A percentile compares a stretch with the other conserved stretches of the same genome.
Conservation (phyloP, 2,329 filamentous ascomycete genomes). For the Sporothrix schenckii region DNA sequence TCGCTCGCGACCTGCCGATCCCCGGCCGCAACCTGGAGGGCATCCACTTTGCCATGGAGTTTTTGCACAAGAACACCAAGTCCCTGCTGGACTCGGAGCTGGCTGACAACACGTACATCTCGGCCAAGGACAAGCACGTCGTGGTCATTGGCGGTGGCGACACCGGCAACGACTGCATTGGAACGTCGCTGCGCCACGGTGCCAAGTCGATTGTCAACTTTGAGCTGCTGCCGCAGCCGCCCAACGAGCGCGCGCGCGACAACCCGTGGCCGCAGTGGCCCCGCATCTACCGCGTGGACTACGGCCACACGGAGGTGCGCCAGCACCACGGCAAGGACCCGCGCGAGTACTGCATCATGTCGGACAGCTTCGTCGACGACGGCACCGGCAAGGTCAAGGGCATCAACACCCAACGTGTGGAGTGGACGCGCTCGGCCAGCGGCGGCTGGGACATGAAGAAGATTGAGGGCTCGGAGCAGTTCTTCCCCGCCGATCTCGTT, state of each 20-base stretch:
- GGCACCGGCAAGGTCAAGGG: slow-evolving; percentile 86
- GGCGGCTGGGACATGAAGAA: slow-evolving; percentile 99
- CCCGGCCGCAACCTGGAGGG: slow-evolving; percentile 85
- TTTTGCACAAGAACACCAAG: slow-evolving; percentile 97
- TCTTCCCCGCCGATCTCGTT: slow-evolving; percentile 94
- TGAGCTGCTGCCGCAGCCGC: slow-evolving; percentile 89
- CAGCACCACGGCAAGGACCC: slow-evolving; percentile 96
- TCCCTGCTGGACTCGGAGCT: slow-evolving; percentile 91
- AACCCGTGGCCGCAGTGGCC: slow-evolving; percentile 99
- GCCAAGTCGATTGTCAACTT: slow-evolving; percentile 97
- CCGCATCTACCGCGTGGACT: slow-evolving; percentile 96
- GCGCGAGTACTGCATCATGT: slow-evolving; percentile 98
- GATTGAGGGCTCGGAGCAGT: slow-evolving; percentile 87
- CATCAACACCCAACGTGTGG: slow-evolving; percentile 92
- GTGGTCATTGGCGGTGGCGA: slow-evolving; percentile 97
- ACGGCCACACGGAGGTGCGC: slow-evolving; percentile 93
- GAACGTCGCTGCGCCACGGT: slow-evolving; percentile 91
- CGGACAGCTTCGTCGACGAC: slow-evolving; percentile 91
- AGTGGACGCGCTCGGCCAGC: slow-evolving; percentile 87
- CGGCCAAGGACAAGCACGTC: slow-evolving; percentile 92
- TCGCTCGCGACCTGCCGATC: slow-evolving; percentile 89
- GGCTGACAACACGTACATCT: slow-evolving; percentile 82
- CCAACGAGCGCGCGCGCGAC: slow-evolving; percentile 83
- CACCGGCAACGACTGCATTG: slow-evolving; percentile 97
- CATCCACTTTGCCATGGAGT: slow-evolving; percentile 96